Percentiles rank a stretch among this genome's conserved stretches.
These are phyloP conservation scores for Kockovaella imperatae DNA, from an alignment of 768 basidiomycete genomes.

Conservation along the genomic window DNA sequence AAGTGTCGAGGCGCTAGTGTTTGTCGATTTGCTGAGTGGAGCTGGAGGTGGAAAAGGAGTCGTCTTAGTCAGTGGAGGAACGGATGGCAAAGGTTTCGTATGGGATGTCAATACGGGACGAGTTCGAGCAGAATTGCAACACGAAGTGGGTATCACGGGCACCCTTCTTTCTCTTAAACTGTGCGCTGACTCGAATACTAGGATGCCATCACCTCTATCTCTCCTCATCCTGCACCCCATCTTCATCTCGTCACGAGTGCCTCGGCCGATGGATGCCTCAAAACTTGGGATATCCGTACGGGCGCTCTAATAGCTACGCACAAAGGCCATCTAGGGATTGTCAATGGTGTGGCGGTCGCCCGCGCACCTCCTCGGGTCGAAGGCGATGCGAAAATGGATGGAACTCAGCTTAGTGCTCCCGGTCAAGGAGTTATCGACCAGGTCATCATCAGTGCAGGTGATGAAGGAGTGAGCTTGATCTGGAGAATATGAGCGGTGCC, in stretches of 20 bases:
- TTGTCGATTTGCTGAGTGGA: conserved; percentile 65
- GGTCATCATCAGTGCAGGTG: conserved; percentile 75
- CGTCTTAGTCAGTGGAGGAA: conserved; percentile 75
- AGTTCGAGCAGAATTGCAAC: conserved; percentile 69
- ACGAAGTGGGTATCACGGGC: conserved; percentile 55
- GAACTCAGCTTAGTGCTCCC: too few relatives aligned
- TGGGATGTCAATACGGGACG: conserved; percentile 90
- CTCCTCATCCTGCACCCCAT: conserved; percentile 66
- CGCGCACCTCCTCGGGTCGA: conserved; percentile 32
- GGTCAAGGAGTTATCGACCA: too few relatives aligned
- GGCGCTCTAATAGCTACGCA: conserved; percentile 71
- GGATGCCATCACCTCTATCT: conserved; percentile 79
- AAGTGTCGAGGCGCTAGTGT: conserved; percentile 77
- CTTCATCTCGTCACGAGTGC: conserved; percentile 71
- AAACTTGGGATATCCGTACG: conserved; percentile 87
- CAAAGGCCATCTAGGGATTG: conserved; percentile 68
- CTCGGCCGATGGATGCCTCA: conserved; percentile 76
- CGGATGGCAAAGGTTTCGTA: conserved; percentile 86
- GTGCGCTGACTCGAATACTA: conserved; percentile 36
- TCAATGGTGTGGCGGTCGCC: conserved; percentile 68
- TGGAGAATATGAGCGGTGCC: too few relatives aligned
- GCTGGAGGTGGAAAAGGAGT: conserved; percentile 46
- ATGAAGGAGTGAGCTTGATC: conserved; percentile 79
- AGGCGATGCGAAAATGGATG: conserved; percentile 18
- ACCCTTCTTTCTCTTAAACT: neutral